Percentiles rank a stretch among this genome's conserved stretches.
Conservation (phyloP, 139 green algal genomes). For the Mesotaenium endlicherianum region DNA sequence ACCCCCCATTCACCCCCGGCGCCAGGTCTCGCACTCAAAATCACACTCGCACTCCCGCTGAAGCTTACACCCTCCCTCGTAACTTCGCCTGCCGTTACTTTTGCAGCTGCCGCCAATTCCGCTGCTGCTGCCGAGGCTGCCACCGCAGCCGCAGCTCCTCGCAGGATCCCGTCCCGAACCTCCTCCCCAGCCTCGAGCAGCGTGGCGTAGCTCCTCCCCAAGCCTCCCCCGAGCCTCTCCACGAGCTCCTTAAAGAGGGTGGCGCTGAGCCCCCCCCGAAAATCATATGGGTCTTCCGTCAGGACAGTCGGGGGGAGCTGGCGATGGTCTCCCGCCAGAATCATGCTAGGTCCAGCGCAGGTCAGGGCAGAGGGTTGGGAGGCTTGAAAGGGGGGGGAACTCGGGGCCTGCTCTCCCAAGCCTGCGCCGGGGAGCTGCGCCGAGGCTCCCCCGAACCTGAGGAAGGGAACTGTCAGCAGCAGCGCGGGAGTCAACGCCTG, state of each 20-base stretch:
- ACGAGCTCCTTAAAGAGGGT: constrained; percentile 49
- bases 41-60: not conserved
- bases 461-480: constrained; percentile 32
- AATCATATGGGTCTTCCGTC: not conserved
- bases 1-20: not conserved
- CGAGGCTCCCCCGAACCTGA: not conserved
- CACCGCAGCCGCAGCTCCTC: not conserved
- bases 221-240: constrained; percentile 37
- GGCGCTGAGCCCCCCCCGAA: constrained; percentile 11
- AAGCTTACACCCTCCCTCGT: not conserved
- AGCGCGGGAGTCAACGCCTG: constrained; percentile 42
- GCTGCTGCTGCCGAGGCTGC: not conserved
- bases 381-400: too few relatives aligned
- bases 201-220: not conserved
- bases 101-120: not conserved
- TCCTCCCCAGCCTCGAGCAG: not conserved
- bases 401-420: not conserved
- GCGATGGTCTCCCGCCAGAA: constrained; percentile 43
- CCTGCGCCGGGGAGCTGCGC: not conserved
- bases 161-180: not conserved
- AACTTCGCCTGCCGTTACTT: not conserved
- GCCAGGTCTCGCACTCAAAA: too few relatives aligned
- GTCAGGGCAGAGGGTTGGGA: not conserved
- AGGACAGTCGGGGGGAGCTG: constrained; percentile 44
- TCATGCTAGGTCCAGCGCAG: not conserved